These are phyloP conservation scores for Gymnopilus dilepis DNA, from an alignment of 768 basidiomycete species.

Conservation along the genomic window DNA sequence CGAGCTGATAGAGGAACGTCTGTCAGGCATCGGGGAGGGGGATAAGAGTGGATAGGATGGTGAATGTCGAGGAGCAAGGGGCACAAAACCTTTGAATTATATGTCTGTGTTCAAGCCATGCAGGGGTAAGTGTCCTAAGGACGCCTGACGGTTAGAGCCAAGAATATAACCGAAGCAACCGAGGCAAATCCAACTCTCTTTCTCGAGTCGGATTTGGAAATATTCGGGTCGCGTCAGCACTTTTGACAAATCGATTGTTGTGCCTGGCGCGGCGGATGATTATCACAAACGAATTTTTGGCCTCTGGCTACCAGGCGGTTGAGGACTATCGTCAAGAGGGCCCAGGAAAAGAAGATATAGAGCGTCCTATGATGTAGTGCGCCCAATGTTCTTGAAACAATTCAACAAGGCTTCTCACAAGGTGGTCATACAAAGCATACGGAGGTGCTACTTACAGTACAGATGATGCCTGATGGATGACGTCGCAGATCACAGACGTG, in stretches of 20 bases:
- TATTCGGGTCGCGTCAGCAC: background rate
- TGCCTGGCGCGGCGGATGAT: background rate
- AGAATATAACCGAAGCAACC: constrained; percentile 1
- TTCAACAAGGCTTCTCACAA: too few relatives aligned
- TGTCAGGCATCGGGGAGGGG: background rate
- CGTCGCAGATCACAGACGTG: too few relatives aligned
- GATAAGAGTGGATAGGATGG: background rate
- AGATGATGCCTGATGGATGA: too few relatives aligned
- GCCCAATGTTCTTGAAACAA: too few relatives aligned
- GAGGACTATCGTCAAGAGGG: too few relatives aligned
- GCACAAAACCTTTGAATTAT: background rate
- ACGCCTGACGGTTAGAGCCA: background rate
- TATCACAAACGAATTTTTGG: background rate
- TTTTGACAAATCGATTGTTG: background rate
- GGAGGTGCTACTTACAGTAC: too few relatives aligned
- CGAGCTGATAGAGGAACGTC: background rate
- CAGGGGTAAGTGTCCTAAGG: background rate
- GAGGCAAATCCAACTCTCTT: background rate
- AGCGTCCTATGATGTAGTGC: too few relatives aligned
- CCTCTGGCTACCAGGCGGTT: too few relatives aligned
- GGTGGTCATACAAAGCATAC: too few relatives aligned
- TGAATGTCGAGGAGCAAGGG: background rate
- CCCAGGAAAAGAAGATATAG: too few relatives aligned
- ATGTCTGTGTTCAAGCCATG: background rate
- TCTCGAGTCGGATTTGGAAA: background rate